A percentile compares a stretch with the other conserved stretches of the same genome.
phyloP scores from a whole-genome alignment of 768 basidiomycete genomes.

The Naganishia onofrii region DNA sequence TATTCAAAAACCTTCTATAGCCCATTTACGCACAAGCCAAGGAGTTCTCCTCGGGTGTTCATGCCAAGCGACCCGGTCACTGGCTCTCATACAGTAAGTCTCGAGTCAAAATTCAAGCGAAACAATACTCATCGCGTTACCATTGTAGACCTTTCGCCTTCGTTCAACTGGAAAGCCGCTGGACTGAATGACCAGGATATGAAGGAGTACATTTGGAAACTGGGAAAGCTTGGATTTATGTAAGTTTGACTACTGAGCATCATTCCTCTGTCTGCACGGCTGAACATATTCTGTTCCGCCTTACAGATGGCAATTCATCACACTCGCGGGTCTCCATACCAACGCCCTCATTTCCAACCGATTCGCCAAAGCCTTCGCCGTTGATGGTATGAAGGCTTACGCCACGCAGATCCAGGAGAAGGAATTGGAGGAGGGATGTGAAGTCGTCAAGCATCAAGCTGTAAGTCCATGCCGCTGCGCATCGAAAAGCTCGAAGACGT shows the following conservation, averaged over 20 bases:
- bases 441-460: conserved; percentile 96
- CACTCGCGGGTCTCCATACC: conserved; percentile 92
- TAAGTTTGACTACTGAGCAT: conserved; percentile 47
- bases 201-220: conserved; percentile 57
- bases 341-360: conserved; percentile 94
- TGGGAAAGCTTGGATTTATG: conserved; percentile 92
- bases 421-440: conserved; percentile 89
- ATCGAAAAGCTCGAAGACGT: conserved; percentile 50
- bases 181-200: conserved; percentile 81
- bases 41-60: conserved; percentile 86
- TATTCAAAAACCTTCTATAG: background rate
- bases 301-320: conserved; percentile 82
- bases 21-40: conserved; percentile 87
- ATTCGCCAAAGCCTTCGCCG: conserved; percentile 82
- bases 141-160: conserved; percentile 72
- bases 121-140: background rate
- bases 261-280: no score
- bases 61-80: conserved; percentile 65
- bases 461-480: conserved; percentile 41
- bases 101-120: background rate
- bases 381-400: conserved; percentile 98
- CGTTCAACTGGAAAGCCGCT: conserved; percentile 67
- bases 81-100: conserved; percentile 75
- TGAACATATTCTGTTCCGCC: no score
- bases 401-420: conserved; percentile 88